Conservation (phyloP, 768 basidiomycete species). For the Kwoniella heveanensis region DNA sequence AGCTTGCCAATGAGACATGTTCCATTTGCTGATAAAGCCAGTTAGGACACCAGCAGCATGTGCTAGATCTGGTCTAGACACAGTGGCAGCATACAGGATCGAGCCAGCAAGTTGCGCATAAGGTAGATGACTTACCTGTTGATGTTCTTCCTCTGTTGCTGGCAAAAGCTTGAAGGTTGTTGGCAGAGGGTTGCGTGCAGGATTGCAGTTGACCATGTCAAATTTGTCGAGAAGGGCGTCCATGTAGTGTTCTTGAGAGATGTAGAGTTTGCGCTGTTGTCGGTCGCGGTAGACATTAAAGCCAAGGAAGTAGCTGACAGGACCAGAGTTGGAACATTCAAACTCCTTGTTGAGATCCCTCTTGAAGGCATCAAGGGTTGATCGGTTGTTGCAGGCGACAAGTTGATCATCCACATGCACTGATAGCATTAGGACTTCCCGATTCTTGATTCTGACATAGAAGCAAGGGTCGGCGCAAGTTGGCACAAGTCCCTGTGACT, state of each 20-base stretch:
- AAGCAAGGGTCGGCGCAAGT: slow-evolving; percentile 7
- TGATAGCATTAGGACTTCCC: slow-evolving; percentile 6
- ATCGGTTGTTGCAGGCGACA: slow-evolving; percentile 24
- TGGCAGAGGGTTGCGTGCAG: slow-evolving; percentile 2
- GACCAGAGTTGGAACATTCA: slow-evolving; percentile 11
- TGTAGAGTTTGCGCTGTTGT: slow-evolving; percentile 13
- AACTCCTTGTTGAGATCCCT: slow-evolving; percentile 13
- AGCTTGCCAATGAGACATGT: slow-evolving; percentile 26
- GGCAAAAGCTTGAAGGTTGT: slow-evolving; percentile 4
- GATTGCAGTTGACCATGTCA: slow-evolving; percentile 17
- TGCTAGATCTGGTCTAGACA: slow-evolving; percentile 11
- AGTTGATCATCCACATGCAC: slow-evolving; percentile 28
- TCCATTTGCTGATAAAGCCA: slow-evolving; percentile 24
- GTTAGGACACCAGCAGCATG: slow-evolving; percentile 14
- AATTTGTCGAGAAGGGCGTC: slow-evolving; percentile 17
- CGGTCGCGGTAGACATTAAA: slow-evolving; percentile 47
- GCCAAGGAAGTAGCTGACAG: slow-evolving; percentile 32
- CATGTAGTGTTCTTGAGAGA: slow-evolving; percentile 23
- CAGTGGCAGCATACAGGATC: slow-evolving; percentile 20
- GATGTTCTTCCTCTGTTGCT: slow-evolving; percentile 4
- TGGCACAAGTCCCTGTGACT: slow-evolving; percentile 14
- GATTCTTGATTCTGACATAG: background rate
- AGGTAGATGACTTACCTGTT: slow-evolving; percentile 5
- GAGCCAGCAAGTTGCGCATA: slow-evolving; percentile 21
- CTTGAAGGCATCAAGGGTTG: slow-evolving; percentile 14